Evolutionary conservation across 208 protist genomes (phyloP).

Genomic region (Polymyxa betae): DNA sequence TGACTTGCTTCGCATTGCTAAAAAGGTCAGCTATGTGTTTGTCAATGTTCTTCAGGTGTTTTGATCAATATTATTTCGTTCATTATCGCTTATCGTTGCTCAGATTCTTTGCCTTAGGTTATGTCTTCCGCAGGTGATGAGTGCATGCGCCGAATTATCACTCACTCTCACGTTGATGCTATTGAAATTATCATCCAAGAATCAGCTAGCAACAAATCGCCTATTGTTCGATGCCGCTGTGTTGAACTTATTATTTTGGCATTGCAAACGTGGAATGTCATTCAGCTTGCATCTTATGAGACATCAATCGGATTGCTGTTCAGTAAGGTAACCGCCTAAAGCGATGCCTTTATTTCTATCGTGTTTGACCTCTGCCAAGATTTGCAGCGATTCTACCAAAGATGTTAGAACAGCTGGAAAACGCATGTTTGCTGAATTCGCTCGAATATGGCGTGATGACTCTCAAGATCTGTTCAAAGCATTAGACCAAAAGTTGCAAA

Average conservation of each 20-base stretch:
- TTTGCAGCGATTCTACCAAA: slow-evolving; percentile 21
- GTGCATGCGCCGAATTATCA: slow-evolving; percentile 30
- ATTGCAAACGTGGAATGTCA: not conserved
- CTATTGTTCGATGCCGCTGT: slow-evolving; percentile 33
- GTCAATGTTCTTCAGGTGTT: not conserved
- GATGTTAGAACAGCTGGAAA: slow-evolving; percentile 26
- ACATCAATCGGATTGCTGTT: not conserved
- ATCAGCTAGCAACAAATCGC: not conserved
- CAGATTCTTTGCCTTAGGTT: not conserved
- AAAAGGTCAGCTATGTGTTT: not conserved
- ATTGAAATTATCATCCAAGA: not conserved
- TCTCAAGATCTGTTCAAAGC: not conserved
- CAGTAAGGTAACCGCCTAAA: not conserved
- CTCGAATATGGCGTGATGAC: not conserved
- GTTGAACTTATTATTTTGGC: slow-evolving; percentile 10
- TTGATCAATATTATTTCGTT: too few relatives aligned
- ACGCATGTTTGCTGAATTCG: not conserved
- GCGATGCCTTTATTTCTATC: not conserved
- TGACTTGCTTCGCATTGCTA: slow-evolving; percentile 42
- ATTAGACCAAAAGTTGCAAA: not conserved
- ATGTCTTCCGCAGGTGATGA: slow-evolving; percentile 42
- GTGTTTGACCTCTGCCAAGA: not conserved
- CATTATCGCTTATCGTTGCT: too few relatives aligned
- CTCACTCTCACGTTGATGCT: slow-evolving; percentile 19
- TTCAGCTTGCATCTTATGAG: not conserved